Base-by-base conservation (phyloP, 2,329 filamentous ascomycete genomes). In the Escovopsis sp. region DNA sequence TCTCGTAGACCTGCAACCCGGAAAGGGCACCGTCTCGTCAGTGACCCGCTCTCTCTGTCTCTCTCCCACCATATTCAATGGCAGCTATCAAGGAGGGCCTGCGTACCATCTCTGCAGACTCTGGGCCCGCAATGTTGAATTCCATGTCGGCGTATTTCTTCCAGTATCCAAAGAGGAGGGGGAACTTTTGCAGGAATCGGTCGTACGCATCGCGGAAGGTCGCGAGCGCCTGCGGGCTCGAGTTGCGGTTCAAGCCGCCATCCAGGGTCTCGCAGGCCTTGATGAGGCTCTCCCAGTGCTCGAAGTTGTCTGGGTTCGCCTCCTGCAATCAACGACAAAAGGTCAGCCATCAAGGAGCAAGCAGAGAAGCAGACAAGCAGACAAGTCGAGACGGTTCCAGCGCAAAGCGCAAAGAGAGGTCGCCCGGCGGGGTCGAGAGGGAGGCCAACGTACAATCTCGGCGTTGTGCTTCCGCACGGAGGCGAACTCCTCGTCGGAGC, bases 91-190 rank as follows among this genome's bases (percentile, higher is more conserved):
- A 34, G 11, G 7, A 2, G n/a, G 32, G 4, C 13, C n/a, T 30
- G 48, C 73, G 55, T 61, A 94, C 87, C 83, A 95, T 93, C 62
- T 96, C 91, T 41, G 91, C 91, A 35, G 89, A 89, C 67, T 98
- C 91, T 5, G 91, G 93, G 14, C 91, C 91, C 5, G 87, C 87
- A 50, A 98, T 94, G 39, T 87, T 87, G 65, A 98, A 98, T 57
- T 98, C 91, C 48, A 94, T 72, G 55, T 96, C 89, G 56, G 91
- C 91, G 71, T 96, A 98, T 61, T 95, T 96, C 69, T 96, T 96
- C 91, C 91, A 98, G 67, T 96, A 98, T 40, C 89, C 91, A 55
- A 96, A 98, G 33, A 96, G 76, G 10, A 96, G 73, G 3, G 91
- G 91, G 50, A 95, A 98, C 57, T 94, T 95, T 46, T 84, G 76